Base-by-base conservation (phyloP, 2,329 filamentous ascomycete genomes). In the Emydomyces testavorans region DNA sequence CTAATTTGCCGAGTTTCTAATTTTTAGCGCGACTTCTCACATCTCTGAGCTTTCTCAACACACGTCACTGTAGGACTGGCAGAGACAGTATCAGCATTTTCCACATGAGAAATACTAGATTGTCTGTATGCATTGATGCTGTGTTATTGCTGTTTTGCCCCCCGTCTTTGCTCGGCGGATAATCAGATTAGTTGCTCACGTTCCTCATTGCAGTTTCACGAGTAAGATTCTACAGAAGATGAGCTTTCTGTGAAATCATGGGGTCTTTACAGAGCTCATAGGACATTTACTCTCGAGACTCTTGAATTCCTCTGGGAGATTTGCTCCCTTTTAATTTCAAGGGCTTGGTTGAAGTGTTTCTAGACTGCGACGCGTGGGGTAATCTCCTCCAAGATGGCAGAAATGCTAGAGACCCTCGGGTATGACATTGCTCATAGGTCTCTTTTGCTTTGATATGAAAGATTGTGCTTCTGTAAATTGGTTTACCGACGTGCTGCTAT, bases 391-490 rank as follows among this genome's bases (percentile, higher is more conserved):
- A 21, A 40, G 15, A 47, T 47, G 59, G 57, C 59, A 59, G 68
- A 71, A 54, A 64, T 69, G 51, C 63, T 71, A 57, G 58, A 62
- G 52, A 59, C 60, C 46, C 61, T 71, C 46, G 60, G 65, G 68
- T 71, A 54, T 20, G 38, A 34, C 34, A 15, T 41, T 21, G 24
- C 24, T 41, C 11, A 10, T 10, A 8, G n/a, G 3, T 40, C 24
- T 29, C 13, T 28, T 28, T 29, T 18, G n/a, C 2, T 15, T 28
- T 15, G 37, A 28, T 16, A 8, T 13, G 7, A 18, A 16, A 24
- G 15, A 6, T 11, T 39, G 18, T 10, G 35, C 29, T 15, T 4
- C n/a, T 15, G 11, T 28, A 6, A 11, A 28, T 40, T 28, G 26
- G 23, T 40, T 26, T 8, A 32, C 1, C n/a, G 15, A 20, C 20